Evolutionary conservation across 176 grass and related monocot genomes (phyloP), one percentile per base, ranked within the genome.

Genomic region (Chloris gayana): DNA sequence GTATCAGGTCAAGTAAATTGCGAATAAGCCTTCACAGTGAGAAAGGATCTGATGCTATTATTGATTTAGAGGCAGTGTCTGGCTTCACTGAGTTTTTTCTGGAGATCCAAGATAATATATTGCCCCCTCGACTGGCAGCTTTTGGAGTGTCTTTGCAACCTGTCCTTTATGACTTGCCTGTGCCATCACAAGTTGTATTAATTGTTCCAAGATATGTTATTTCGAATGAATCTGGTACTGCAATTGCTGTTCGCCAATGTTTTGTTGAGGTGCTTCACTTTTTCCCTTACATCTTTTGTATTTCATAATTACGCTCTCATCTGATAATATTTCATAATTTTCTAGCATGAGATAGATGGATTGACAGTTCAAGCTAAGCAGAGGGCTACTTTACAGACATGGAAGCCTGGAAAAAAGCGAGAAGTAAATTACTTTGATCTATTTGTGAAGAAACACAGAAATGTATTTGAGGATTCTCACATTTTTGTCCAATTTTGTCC

Each of bases 161-260:
- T 46, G 72, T 76, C 78, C 27, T 46, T 56, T 64, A 75, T 70
- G 71, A 69, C 63, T 67, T 81, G 27, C 74, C 64, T 85, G 73
- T 96, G 70, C 88, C 82, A 62, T 91, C 90, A 45, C 87, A 92
- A 77, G 70, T 92, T 57, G 71, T 96, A 83, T 34, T 76, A 81
- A 88, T 96, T 69, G 87, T 84, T 62, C 90, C 93, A 72, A 96
- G 90, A 86, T 96, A 96, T 80, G 74, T 92, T 82, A 53, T 96
- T 73, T 87, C 85, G 53, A 96, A 96, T 68, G 87, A 90, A 51
- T 96, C 93, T 61, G 58, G 71, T 81, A 73, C 81, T 71, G 58
- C 83, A 57, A 73, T 96, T 79, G 59, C 84, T 73, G 85, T 96
- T 86, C 93, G 85, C 62, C 93, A 96, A 78, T 92, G 90, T 88